Percentiles rank a stretch among this genome's conserved stretches.
phyloP scores from a whole-genome alignment of 495 filamentous ascomycete genomes.

The Penicillium herquei region DNA sequence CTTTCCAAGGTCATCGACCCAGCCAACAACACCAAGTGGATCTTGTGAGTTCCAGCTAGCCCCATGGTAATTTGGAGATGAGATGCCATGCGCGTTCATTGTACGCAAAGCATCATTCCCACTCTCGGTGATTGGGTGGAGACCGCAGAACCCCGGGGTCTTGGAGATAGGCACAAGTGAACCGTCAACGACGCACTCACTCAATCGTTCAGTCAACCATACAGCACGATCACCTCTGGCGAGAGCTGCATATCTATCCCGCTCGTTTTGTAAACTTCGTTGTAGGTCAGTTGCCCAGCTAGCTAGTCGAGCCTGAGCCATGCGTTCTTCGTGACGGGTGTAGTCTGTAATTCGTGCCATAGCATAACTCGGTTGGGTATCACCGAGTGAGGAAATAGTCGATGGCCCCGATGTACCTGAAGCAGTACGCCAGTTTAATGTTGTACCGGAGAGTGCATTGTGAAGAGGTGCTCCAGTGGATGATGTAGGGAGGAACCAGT shows the following conservation, averaged over 20 bases:
- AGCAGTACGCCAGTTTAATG: constrained; percentile 5
- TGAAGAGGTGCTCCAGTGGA: constrained; percentile 11
- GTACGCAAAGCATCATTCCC: constrained; percentile 20
- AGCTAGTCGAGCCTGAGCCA: constrained; percentile 77
- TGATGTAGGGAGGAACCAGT: constrained; percentile 9
- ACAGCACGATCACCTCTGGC: constrained; percentile 69
- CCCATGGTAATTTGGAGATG: constrained; percentile 27
- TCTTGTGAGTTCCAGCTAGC: constrained; percentile 56
- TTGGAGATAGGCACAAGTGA: constrained; percentile 55
- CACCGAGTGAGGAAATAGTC: constrained; percentile 24
- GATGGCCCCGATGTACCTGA: constrained; percentile 22
- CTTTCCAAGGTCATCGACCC: constrained; percentile 64
- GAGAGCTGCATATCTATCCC: constrained; percentile 69
- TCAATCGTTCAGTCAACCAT: constrained; percentile 75
- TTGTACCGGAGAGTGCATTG: constrained; percentile 10
- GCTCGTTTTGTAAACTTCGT: constrained; percentile 76
- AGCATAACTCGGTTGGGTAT: constrained; percentile 56
- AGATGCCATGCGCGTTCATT: constrained; percentile 23
- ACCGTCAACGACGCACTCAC: constrained; percentile 73
- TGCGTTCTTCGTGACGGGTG: constrained; percentile 66
- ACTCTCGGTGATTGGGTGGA: constrained; percentile 21
- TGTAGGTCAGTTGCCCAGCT: constrained; percentile 93
- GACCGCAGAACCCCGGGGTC: constrained; percentile 32
- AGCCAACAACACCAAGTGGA: constrained; percentile 71
- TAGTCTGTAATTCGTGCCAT: constrained; percentile 71